Evolutionary conservation across 148 eudicot genomes (phyloP), one percentile per base, ranked within the genome.

Genomic region (Chenopodium formosanum): DNA sequence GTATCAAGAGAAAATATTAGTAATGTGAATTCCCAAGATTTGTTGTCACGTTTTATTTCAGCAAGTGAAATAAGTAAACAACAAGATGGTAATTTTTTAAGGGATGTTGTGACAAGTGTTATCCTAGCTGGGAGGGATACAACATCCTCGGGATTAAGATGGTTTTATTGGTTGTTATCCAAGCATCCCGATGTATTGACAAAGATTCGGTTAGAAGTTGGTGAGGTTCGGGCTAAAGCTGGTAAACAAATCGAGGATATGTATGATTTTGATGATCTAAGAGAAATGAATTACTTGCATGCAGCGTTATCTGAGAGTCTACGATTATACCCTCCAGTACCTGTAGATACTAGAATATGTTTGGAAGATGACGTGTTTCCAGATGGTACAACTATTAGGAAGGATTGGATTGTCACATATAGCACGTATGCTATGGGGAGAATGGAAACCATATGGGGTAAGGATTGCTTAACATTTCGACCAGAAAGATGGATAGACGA

Each of bases 61-160:
- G 34, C 81, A 1, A 40, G 20, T 1, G 75, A 60, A n/a, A 31
- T 0, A 31, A 37, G 75, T 78, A 22, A 8, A 20, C 9, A 40
- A 20, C 47, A 25, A 2, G 63, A 74, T 53, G 4, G 63, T 67
- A 29, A 84, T 32, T 87, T 88, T 48, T 82, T 91, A 0, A 80
- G 97, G 62, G 97, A 93, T 52, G 88, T 93, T 20, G 89, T 92
- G n/a, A 86, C 88, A 22, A 93, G 94, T 58, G 86, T 91, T 77
- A 90, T 93, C 34, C 53, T 93, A 40, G 94, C 93, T 1, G 97
- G 97, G 9, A 84, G 89, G 4, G 94, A 93, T 75, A 89, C 94
- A 2, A 93, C 93, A 0, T 91, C 94, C 4, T 85, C 92, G 0
- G 93, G 90, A 3, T 82, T 91, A 37, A 87, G 86, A 25, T 93